Evolutionary conservation across 805 yeast species (phyloP), one percentile per base, ranked within the genome.

Genomic region (Jamesozyma spencerorum): DNA sequence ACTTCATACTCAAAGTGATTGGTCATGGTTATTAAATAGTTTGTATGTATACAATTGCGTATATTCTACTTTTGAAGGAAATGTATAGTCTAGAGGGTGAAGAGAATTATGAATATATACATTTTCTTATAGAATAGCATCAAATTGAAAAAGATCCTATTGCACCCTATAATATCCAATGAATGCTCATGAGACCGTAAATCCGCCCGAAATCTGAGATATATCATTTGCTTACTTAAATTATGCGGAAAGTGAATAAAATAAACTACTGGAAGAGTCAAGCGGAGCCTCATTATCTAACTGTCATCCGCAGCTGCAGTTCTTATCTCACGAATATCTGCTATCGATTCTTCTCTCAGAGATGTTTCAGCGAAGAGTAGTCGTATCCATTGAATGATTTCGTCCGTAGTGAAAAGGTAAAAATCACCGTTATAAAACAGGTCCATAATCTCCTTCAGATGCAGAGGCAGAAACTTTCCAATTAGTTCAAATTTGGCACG

Each of bases 1-100:
- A 88, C 96, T 46, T 86, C 74, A 60, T 75, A 87, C 50, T 80
- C 82, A 63, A 83, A 85, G 54, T 81, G 75, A 59, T 79, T 78
- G 11, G 13, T 20, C 26, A 22, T 22, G 10, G 6, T 22, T 22
- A 10, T 7, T 22, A 7, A 10, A 10, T 22, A 10, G 6, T 7
- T 22, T 22, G 6, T 7, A 10, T 22, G 26, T 22, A 10, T 22
- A n/a, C 27, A 24, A 24, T 8, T 24, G 11, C 27, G 27, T 7
- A 11, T 24, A 24, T 8, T 24, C 27, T 24, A 24, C 7, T 24
- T 24, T 24, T 24, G 11, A 24, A 7, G 27, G 11, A 7, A 8
- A 24, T 8, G 7, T 24, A 24, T 24, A 24, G 27, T 24, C 11
- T n/a, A n/a, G n/a, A n/a, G n/a, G n/a, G n/a, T n/a, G n/a, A n/a